Base-by-base conservation (phyloP, 2,329 filamentous ascomycete genomes). In the Neoscytalidium dimidiatum region DNA sequence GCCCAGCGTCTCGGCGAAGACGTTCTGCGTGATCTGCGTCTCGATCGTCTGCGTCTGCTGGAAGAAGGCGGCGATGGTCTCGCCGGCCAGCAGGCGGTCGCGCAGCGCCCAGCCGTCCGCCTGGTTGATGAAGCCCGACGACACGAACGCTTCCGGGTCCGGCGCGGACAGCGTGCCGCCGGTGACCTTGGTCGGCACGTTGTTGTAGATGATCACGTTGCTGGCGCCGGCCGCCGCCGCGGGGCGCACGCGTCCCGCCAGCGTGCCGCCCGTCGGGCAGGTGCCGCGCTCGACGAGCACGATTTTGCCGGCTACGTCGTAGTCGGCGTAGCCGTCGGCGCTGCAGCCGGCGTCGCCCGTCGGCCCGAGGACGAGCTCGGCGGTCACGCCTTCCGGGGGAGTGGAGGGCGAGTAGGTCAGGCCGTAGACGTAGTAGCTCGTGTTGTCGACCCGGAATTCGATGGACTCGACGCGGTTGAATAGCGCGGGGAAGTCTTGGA, bases 1-100 rank as follows among this genome's bases (percentile, higher is more conserved):
- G 13, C 76, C 80, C 0, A 75, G 78, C 0, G 87, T 90, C 77
- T 90, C 86, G 2, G 86, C 86, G 56, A 90, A 79, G 67, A 90
- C 82, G 73, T 90, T 90, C 71, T 77, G 81, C 1, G 86, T 89
- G 21, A 73, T 70, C 66, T 87, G 84, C 19, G 78, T 80, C 56
- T 83, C 77, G 64, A 89, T 58, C n/a, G 66, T 67, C 67, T 81
- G 80, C 0, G 78, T 81, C 62, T 81, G 79, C 67, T 81, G 78
- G 69, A 81, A 81, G 65, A 76, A 74, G 6, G 79, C 78, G 41
- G 72, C 68, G 7, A 81, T 62, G 6, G 68, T 67, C 66, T 83
- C 80, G 0, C 82, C 81, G 0, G 72, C 75, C 17, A 74, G 60
- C 4, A 84, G 70, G 6, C 77, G 74, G 13, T 72, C 73, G 51